Evolutionary conservation across 257 asterid genomes (phyloP).

Genomic region (Jacaranda mimosifolia): DNA sequence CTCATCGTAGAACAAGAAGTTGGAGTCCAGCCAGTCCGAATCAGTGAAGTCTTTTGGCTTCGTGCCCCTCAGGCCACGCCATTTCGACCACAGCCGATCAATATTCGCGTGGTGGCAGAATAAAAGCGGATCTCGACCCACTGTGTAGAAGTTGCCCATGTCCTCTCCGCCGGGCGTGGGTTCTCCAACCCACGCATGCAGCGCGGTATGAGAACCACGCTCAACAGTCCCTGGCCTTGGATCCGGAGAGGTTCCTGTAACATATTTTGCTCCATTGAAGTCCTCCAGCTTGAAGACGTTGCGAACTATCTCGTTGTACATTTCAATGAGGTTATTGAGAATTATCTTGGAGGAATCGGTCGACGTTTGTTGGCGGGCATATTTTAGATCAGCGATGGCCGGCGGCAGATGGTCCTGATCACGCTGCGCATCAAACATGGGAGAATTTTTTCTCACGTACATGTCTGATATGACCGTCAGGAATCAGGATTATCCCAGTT

Average conservation of each 20-base stretch:
- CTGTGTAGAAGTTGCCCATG: conserved; percentile 58
- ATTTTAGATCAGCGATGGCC: conserved; percentile 34
- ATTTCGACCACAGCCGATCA: conserved; percentile 50
- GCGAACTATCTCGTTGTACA: conserved; percentile 51
- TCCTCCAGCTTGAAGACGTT: conserved; percentile 37
- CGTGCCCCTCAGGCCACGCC: conserved; percentile 40
- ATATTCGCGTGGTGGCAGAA: conserved; percentile 52
- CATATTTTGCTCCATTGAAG: conserved; percentile 45
- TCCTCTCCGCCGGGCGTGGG: conserved; percentile 31
- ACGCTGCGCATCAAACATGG: conserved; percentile 34
- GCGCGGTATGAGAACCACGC: conserved; percentile 43
- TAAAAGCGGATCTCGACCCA: conserved; percentile 48
- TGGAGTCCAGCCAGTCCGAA: conserved; percentile 43
- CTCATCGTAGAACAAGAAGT: conserved; percentile 53
- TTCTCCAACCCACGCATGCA: conserved; percentile 51
- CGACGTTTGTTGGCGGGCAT: background rate
- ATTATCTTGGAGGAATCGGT: conserved; percentile 21
- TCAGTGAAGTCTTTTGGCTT: conserved; percentile 32
- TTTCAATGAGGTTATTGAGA: conserved; percentile 37
- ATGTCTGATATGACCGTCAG: conserved; percentile 43
- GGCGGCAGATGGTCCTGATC: conserved; percentile 39
- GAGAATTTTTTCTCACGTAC: conserved; percentile 7
- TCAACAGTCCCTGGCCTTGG: conserved; percentile 52
- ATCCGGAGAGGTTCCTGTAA: conserved; percentile 2
- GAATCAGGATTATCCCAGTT: conserved; percentile 56